Percentiles rank a stretch among this genome's conserved stretches.
phyloP scores from a whole-genome alignment of 1,139 yeast genomes.

The Pichia sp. region DNA sequence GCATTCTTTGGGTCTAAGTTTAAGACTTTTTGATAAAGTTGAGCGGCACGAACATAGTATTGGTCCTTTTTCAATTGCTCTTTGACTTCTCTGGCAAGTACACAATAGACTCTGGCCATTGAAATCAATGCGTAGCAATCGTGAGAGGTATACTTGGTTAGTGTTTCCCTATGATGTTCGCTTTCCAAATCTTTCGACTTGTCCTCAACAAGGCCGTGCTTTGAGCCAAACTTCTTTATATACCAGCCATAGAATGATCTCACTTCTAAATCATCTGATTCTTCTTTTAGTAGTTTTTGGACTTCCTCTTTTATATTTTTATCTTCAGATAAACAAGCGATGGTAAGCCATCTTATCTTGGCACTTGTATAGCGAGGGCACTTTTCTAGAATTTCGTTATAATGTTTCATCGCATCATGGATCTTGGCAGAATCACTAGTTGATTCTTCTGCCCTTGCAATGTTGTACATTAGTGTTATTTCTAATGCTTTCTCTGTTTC shows the following conservation, averaged over 20 bases:
- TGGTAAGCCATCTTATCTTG: conserved; percentile 62
- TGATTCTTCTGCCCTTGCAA: conserved; percentile 59
- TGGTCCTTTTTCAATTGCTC: conserved; percentile 67
- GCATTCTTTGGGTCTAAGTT: conserved; percentile 82
- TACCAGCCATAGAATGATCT: conserved; percentile 95
- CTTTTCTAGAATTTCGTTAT: conserved; percentile 50
- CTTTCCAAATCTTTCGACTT: conserved; percentile 61
- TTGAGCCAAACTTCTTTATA: conserved; percentile 56
- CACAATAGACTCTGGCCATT: conserved; percentile 80
- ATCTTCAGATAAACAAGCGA: conserved; percentile 33
- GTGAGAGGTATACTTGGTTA: conserved; percentile 77
- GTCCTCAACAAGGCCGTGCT: conserved; percentile 29
- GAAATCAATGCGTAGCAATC: conserved; percentile 88
- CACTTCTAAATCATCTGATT: conserved; percentile 68
- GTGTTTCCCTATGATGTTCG: conserved; percentile 77
- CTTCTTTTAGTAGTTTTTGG: conserved; percentile 47
- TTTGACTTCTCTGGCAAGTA: conserved; percentile 76
- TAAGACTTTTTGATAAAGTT: conserved; percentile 82
- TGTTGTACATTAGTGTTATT: conserved; percentile 54
- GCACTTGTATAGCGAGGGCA: conserved; percentile 79
- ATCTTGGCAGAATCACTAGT: conserved; percentile 34
- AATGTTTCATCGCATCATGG: conserved; percentile 46
- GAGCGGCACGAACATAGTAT: conserved; percentile 83
- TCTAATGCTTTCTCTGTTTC: conserved; percentile 33
- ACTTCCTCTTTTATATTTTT: conserved; percentile 49